Base-by-base conservation (phyloP, 257 asterid species). In the Nicotiana undulata region DNA sequence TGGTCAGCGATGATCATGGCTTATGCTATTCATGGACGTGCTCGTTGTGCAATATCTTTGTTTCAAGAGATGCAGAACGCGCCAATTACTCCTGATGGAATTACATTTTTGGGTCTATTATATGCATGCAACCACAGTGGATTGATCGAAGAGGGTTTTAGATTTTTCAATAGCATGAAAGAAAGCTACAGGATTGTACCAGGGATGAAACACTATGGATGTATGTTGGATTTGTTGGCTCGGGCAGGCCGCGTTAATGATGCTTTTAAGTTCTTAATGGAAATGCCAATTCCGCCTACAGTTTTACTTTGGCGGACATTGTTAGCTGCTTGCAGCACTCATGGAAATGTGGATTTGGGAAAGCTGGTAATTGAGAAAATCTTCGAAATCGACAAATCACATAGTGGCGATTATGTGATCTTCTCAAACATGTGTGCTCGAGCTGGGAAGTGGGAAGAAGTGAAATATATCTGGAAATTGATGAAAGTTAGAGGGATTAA, bases 1-100 rank as follows among this genome's bases (percentile, higher is more conserved):
- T 87, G 88, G 87, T 83, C 88, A 51, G 51, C 87, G 10, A 81
- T 85, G 88, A 87, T 87, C 34, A 83, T 85, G 90, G 90, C 88
- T 37, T 85, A 79, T 63, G 88, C 88, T 75, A 80, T 81, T 74
- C 90, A 87, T 79, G 90, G 90, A 6, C 32, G 32, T 32, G 90
- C 84, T 58, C 34, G 6, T 40, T 61, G 84, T 40, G 90, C 88
- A 24, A 67, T 87, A 78, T 65, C 84, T 22, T 22, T 85, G 72
- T 85, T 85, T 75, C 70, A 83, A 34, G 84, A 87, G 64, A 83
- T 87, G 90, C 44, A 40, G 37, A 68, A 72, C 37, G 51, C 53
- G 51, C 58, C 49, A 58, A 34, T 75, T 81, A 80, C 17, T 53
- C 90, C 90, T 11, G 87, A 87, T n/a, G 81, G 81, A 18, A 70